Percentiles rank a stretch among this genome's conserved stretches.
Conservation (phyloP, 331 rosid species). For the Telfairia occidentalis region DNA sequence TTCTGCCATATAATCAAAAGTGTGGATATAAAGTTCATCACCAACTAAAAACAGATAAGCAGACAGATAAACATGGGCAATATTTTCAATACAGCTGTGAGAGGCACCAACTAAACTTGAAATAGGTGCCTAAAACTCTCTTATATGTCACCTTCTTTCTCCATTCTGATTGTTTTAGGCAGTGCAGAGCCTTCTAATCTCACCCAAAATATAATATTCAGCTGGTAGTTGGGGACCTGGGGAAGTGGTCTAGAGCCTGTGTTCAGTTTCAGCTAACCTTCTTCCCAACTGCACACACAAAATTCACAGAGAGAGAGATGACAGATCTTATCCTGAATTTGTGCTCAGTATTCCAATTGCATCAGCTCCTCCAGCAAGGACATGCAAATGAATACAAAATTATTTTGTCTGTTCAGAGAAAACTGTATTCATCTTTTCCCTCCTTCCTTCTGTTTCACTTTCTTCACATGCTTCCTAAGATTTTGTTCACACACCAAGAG, state of each 20-base stretch:
- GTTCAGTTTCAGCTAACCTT: slow-evolving; percentile 14
- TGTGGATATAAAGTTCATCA: neutral
- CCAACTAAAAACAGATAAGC: neutral
- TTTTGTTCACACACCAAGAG: neutral
- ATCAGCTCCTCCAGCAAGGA: neutral
- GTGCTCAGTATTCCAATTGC: slow-evolving; percentile 11
- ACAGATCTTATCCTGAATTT: slow-evolving; percentile 10
- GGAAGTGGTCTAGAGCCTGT: slow-evolving; percentile 5
- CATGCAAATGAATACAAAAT: slow-evolving; percentile 14
- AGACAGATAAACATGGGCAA: neutral
- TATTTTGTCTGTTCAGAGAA: slow-evolving; percentile 7
- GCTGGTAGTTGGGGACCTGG: slow-evolving; percentile 12
- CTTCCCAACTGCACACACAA: neutral
- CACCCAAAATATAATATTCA: neutral
- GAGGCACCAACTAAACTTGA: neutral
- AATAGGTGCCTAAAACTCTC: slow-evolving; percentile 2
- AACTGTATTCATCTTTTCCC: neutral
- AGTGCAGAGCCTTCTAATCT: slow-evolving; percentile 3
- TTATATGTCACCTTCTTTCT: neutral
- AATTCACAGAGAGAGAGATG: neutral
- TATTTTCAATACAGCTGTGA: neutral
- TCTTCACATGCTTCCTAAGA: slow-evolving; percentile 1
- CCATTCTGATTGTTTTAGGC: slow-evolving; percentile 5
- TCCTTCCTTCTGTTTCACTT: slow-evolving; percentile 4
- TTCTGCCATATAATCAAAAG: neutral